A percentile compares a stretch with the other conserved stretches of the same genome.
These are phyloP conservation scores for Globisporangium okanoganense DNA, from an alignment of 352 stramenopile genomes.

Conservation along the genomic window DNA sequence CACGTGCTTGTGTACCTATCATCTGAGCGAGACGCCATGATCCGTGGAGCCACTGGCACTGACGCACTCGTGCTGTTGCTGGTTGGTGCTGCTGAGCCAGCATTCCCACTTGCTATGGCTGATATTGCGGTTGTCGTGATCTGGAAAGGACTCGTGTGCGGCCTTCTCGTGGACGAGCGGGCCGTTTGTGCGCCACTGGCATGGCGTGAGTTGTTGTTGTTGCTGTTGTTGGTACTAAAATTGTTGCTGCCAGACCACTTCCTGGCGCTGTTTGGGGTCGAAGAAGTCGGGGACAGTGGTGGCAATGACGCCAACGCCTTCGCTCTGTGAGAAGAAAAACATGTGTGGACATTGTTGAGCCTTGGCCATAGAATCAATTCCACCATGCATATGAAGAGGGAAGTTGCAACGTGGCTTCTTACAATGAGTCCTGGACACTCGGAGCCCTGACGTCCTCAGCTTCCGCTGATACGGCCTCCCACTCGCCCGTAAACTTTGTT, in stretches of 20 bases:
- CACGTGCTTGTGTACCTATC: constrained; percentile 17
- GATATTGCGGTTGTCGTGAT: neutral
- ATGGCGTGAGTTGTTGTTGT: neutral
- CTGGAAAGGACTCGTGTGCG: constrained; percentile 20
- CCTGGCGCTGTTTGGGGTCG: neutral
- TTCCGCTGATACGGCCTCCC: constrained; percentile 31
- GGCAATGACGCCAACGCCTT: constrained; percentile 15
- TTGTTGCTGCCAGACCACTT: neutral
- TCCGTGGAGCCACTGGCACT: constrained; percentile 14
- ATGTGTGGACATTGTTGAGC: neutral
- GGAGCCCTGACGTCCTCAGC: constrained; percentile 14
- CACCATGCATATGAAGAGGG: neutral
- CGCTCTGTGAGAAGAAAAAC: neutral
- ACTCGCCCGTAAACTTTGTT: constrained; percentile 32
- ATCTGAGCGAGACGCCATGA: constrained; percentile 21
- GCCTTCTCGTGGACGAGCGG: constrained; percentile 3
- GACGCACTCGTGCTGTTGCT: constrained; percentile 6
- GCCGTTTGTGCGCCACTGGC: constrained; percentile 4
- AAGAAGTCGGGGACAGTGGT: neutral
- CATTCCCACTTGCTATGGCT: neutral
- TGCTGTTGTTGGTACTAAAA: neutral
- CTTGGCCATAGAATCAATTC: neutral
- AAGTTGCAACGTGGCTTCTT: neutral
- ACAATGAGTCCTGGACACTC: constrained; percentile 2
- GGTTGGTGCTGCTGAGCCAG: neutral